Percentiles rank a stretch among this genome's conserved stretches.
These are phyloP conservation scores for Acanthamoeba sp. DNA, from an alignment of 208 protist species.

Conservation along the genomic window DNA sequence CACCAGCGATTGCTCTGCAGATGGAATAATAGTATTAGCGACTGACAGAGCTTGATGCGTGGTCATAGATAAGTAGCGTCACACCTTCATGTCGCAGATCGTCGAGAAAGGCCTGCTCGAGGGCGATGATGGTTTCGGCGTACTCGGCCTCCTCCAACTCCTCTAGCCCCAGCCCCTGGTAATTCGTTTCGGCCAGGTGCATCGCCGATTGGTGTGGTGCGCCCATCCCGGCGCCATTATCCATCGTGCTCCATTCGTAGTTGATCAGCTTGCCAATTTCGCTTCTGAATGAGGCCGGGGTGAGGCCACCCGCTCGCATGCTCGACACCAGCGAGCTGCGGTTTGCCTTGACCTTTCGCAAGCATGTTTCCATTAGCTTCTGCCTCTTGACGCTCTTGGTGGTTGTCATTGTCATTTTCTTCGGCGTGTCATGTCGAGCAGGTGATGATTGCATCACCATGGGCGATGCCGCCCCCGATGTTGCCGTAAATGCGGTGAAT, in stretches of 20 bases:
- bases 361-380: background rate
- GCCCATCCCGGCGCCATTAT: background rate
- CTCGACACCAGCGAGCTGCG: background rate
- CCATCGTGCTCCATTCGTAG: constrained; percentile 6
- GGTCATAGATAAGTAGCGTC: background rate
- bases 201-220: background rate
- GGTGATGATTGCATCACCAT: background rate
- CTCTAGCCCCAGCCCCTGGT: background rate
- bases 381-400: background rate
- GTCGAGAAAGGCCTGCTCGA: constrained; percentile 31
- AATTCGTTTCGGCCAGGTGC: background rate
- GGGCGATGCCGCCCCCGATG: background rate
- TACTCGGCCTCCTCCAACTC: constrained; percentile 22
- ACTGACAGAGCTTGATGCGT: no score
- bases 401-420: background rate
- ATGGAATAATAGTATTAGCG: background rate
- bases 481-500: background rate
- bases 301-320: background rate
- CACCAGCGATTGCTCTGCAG: constrained; percentile 18
- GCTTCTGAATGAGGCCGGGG: background rate
- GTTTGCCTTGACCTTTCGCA: background rate
- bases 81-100: constrained; percentile 4
- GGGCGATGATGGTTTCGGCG: constrained; percentile 23
- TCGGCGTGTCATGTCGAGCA: background rate
- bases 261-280: background rate